Conservation (phyloP, 2,329 filamentous ascomycete species). For the Phialophora tarda region DNA sequence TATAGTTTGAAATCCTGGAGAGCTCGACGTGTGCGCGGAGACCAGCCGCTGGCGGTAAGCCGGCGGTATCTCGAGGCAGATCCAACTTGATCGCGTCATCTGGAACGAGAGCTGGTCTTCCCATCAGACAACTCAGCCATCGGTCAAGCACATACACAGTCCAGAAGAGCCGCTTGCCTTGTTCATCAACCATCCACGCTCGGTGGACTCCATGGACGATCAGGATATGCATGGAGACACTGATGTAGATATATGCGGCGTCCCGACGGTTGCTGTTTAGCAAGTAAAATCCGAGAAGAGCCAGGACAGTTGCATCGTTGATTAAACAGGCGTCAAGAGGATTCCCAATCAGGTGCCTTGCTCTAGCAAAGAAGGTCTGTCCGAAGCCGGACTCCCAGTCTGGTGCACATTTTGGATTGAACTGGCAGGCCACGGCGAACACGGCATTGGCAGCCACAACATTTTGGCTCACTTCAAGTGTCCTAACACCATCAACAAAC, state of each 20-base stretch:
- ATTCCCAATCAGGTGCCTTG: conserved; percentile 54
- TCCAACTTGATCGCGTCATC: conserved; percentile 57
- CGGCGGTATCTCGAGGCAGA: conserved; percentile 48
- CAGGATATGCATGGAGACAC: conserved; percentile 56
- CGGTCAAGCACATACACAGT: conserved; percentile 60
- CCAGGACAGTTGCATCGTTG: conserved; percentile 54
- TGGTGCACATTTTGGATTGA: conserved; percentile 42
- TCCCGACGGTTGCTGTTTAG: conserved; percentile 58
- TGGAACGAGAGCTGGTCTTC: conserved; percentile 55
- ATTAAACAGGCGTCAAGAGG: conserved; percentile 54
- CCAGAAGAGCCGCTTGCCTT: conserved; percentile 58
- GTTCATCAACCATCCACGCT: conserved; percentile 52
- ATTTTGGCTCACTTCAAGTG: conserved; percentile 27
- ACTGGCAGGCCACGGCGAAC: conserved; percentile 51
- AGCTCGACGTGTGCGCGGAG: conserved; percentile 56
- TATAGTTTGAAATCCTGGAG: conserved; percentile 56
- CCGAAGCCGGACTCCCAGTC: conserved; percentile 47
- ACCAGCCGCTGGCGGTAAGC: conserved; percentile 53
- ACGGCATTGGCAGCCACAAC: conserved; percentile 56
- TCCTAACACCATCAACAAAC: conserved; percentile 22
- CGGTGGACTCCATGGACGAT: conserved; percentile 58
- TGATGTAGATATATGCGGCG: conserved; percentile 56
- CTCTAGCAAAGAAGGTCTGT: conserved; percentile 55
- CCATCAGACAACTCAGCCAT: conserved; percentile 57
- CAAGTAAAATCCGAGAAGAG: conserved; percentile 58